These are phyloP conservation scores for Solanum hybrid DNA, from an alignment of 305 asterid species.

Conservation along the genomic window DNA sequence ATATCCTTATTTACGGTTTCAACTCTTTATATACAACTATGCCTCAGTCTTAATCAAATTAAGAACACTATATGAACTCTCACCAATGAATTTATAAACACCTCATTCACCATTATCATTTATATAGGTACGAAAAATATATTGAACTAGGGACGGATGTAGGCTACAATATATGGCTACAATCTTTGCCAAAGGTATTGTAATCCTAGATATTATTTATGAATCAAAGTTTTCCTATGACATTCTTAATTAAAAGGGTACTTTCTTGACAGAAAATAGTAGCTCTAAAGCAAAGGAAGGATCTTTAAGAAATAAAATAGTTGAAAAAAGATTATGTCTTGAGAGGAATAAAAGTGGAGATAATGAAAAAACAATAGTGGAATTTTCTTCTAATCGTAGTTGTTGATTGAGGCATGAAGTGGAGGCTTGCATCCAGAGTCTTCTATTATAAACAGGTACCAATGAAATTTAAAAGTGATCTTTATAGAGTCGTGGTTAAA, in stretches of 20 bases:
- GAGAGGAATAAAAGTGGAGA: no score
- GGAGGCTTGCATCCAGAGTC: no score
- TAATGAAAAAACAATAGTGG: no score
- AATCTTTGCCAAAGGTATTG: not conserved
- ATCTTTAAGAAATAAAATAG: no score
- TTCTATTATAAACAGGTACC: not conserved
- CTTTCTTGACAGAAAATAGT: not conserved
- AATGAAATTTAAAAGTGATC: not conserved
- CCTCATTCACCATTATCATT: not conserved
- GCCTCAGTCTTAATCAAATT: not conserved
- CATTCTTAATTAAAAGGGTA: not conserved
- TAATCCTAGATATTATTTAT: not conserved
- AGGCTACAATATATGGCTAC: not conserved
- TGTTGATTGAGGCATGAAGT: no score
- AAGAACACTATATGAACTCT: not conserved
- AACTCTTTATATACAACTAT: not conserved
- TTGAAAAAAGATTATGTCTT: no score
- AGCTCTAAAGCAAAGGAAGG: no score
- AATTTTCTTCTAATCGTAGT: no score
- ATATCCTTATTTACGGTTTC: not conserved
- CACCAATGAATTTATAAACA: not conserved
- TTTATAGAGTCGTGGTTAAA: no score
- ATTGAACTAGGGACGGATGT: not conserved
- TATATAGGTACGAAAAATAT: not conserved
- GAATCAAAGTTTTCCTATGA: not conserved